Conservation (phyloP, 2,329 filamentous ascomycete species). For the Helotiales sp. region DNA sequence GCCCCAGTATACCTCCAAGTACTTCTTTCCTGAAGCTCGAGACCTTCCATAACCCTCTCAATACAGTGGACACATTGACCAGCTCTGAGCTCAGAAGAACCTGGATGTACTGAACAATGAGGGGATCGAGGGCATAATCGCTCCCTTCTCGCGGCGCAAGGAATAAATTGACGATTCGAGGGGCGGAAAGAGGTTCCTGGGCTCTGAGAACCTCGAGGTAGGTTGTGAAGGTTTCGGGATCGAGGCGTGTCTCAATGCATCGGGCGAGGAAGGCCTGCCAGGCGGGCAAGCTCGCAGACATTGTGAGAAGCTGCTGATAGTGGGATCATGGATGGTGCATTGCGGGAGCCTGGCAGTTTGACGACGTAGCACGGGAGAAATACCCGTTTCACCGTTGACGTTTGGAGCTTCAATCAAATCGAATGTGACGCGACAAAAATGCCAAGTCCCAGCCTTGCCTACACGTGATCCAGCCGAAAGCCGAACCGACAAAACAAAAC, state of each 20-base stretch:
- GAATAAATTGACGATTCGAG: slow-evolving; percentile 61
- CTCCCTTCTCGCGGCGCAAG: slow-evolving; percentile 56
- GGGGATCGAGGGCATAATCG: slow-evolving; percentile 59
- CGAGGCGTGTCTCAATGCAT: slow-evolving; percentile 58
- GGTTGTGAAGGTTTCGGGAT: slow-evolving; percentile 57
- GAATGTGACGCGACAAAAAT: background rate
- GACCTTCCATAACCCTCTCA: slow-evolving; percentile 61
- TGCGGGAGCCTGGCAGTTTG: background rate
- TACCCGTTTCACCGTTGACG: background rate
- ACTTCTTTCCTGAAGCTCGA: slow-evolving; percentile 42
- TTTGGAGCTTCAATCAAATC: background rate
- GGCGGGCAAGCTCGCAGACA: slow-evolving; percentile 17
- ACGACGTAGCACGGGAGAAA: background rate
- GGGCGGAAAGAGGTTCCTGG: slow-evolving; percentile 57
- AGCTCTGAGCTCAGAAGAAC: slow-evolving; percentile 56
- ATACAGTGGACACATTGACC: slow-evolving; percentile 59
- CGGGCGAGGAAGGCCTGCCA: slow-evolving; percentile 51
- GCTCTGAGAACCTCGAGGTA: slow-evolving; percentile 56
- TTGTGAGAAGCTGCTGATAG: background rate
- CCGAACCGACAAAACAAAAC: background rate
- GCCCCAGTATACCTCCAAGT: slow-evolving; percentile 10
- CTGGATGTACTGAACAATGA: slow-evolving; percentile 64
- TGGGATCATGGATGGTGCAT: background rate
- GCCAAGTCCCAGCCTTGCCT: background rate
- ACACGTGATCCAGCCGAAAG: background rate